Base-by-base conservation (phyloP, 306 rosid genomes). In the Corylus heterophylla region DNA sequence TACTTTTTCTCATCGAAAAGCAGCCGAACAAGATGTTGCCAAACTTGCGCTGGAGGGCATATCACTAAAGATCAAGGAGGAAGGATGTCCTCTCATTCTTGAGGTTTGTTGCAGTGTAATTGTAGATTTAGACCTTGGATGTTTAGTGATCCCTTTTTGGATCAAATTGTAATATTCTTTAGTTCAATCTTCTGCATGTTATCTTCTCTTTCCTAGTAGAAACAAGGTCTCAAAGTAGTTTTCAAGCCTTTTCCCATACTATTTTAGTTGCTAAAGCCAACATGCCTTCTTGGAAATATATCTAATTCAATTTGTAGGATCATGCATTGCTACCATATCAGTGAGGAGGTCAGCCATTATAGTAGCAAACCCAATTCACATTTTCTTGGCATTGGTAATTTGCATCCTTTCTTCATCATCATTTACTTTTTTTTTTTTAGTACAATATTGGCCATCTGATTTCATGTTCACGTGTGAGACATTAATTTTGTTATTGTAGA, bases 11-110 rank as follows among this genome's bases (percentile, higher is more conserved):
- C 73, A 58, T 0, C 69, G 85, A 35, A 87, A 76, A 81, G 85
- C 80, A 1, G 91, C 94, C 2, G 94, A 90, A 17, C 88, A 92
- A 2, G 89, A 87, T 3, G 91, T 31, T 11, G 90, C 94, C 3
- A 86, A 71, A 59, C 17, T 86, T 50, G 94, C 93, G 0, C 25
- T 85, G 27, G 87, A 78, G 29, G 3, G 1, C 18, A 61, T 87
- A 61, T 22, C 49, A 12, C 11, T 56, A n/a, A 79, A 64, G 62
- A 52, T 74, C 13, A 82, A 59, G 75, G 78, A 81, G 14, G 89
- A 88, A 68, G 89, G 18, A 2, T 27, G 48, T 71, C 74, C 88
- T 58, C 74, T 76, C 20, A 44, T 88, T 27, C 25, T 2, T 0
- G 74, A 88, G 94, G 94, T 92, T 12, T 67, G 87, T 58, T 76